Evolutionary conservation across 2,329 filamentous ascomycete genomes (phyloP), one percentile per base, ranked within the genome.

Genomic region (Monosporascus sp.): DNA sequence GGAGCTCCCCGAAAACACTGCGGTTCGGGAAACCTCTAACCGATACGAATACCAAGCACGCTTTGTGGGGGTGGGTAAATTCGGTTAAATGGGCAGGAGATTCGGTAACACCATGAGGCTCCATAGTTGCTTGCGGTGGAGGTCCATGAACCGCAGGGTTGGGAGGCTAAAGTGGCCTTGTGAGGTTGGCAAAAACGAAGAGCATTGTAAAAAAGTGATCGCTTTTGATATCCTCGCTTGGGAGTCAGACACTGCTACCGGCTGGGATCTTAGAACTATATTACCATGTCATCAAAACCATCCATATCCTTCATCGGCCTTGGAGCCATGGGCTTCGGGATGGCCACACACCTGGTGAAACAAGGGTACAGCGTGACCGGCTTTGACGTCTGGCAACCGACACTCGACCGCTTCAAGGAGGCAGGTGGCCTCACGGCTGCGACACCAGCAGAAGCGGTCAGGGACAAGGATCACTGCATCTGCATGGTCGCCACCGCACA

Each of bases 301-400:
- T 64, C 68, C 4, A 60, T 88, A 51, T 80, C 82, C 58, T 89
- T 90, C 70, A 85, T 88, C 58, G 88, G 88, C 74, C 84, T 91
- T 3, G 88, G 88, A 53, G 87, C 87, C 70, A 90, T 90, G 88
- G 88, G 88, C 65, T 88, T 89, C 67, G 88, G 88, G 66, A 90
- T 91, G 87, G 88, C 88, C 58, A 88, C 82, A 55, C 80, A 90
- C 65, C 80, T 91, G 46, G 75, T 90, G 62, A 82, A 83, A 60
- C 72, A 80, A 58, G 85, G 85, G 54, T 88, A 86, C 68, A 56
- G 73, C 25, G 86, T 90, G 24, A 85, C 81, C 22, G 87, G 87
- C 52, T 90, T 84, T 66, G 88, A 91, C 64, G 80, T 90, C 41
- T 89, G 81, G 72, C 73, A 74, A 2, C 83, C 86, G 6, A 84